Percentiles rank a stretch among this genome's conserved stretches.
Conservation (phyloP, 1,139 yeast genomes). For the Saccharomyces uvarum region DNA sequence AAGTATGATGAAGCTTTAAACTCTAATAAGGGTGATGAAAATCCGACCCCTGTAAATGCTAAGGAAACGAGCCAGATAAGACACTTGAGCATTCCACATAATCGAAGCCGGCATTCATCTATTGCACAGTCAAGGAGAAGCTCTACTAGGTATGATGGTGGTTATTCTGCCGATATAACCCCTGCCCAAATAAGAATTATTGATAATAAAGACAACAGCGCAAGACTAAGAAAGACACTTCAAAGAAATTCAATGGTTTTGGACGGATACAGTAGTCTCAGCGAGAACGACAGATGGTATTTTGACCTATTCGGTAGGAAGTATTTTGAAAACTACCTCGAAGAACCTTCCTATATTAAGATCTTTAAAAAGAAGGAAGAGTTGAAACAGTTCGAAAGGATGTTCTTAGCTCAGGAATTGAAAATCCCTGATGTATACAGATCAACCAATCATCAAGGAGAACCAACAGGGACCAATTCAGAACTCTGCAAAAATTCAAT, state of each 20-base stretch:
- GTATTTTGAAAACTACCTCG: constrained; percentile 34
- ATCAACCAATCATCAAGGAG: not conserved
- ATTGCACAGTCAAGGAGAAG: not conserved
- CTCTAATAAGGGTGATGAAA: not conserved
- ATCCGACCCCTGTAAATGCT: not conserved
- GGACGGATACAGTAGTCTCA: not conserved
- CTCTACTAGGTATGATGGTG: not conserved
- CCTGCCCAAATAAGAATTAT: not conserved
- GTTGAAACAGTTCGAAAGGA: constrained; percentile 41
- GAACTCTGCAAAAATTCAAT: constrained; percentile 1
- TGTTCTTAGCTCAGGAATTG: constrained; percentile 76
- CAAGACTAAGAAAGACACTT: not conserved
- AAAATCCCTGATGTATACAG: constrained; percentile 21
- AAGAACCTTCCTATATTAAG: constrained; percentile 47
- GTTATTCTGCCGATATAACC: not conserved
- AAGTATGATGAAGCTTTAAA: not conserved
- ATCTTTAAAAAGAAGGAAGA: constrained; percentile 39
- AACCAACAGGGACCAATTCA: constrained; percentile 3
- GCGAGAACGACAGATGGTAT: constrained; percentile 2
- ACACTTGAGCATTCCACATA: not conserved
- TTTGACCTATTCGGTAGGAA: constrained; percentile 19
- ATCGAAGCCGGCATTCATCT: not conserved
- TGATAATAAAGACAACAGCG: not conserved
- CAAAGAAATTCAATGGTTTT: not conserved
- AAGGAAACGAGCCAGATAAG: not conserved